phyloP scores from a whole-genome alignment of 352 stramenopile species.

The Pythium phragmitis region DNA sequence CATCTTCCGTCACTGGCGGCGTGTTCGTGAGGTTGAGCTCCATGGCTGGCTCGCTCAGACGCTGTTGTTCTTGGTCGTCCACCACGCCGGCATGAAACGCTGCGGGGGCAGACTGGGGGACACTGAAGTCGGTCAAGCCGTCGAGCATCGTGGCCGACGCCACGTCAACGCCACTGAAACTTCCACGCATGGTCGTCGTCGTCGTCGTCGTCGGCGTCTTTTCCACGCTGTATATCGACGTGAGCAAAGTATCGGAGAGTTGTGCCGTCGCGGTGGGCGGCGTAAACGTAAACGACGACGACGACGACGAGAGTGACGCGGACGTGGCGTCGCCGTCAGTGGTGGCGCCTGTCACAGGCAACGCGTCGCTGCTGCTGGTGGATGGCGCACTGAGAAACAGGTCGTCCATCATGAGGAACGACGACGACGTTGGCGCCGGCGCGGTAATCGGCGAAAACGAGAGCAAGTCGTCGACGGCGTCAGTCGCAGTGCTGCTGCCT shows the following conservation, averaged over 20 bases:
- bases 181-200: not conserved
- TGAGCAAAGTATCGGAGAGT: not conserved
- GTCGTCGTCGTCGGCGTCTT: constrained; percentile 6
- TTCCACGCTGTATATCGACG: not conserved
- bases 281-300: too few relatives aligned
- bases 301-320: too few relatives aligned
- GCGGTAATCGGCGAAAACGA: constrained; percentile 22
- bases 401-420: constrained; percentile 20
- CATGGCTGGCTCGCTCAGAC: too few relatives aligned
- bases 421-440: constrained; percentile 6
- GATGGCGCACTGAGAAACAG: constrained; percentile 4
- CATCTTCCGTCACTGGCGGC: too few relatives aligned
- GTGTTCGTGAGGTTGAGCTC: too few relatives aligned
- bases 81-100: not conserved
- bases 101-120: constrained; percentile 6
- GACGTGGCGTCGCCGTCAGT: not conserved
- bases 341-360: not conserved
- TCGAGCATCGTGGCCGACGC: not conserved
- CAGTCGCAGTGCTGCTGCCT: not conserved
- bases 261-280: not conserved
- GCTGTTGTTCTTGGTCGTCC: too few relatives aligned
- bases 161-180: constrained; percentile 9
- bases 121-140: constrained; percentile 2
- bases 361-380: not conserved
- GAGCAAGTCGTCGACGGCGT: constrained; percentile 21